Percentiles rank a stretch among this genome's conserved stretches.
These are phyloP conservation scores for Sanghuangporus weigelae DNA, from an alignment of 1,284 basidiomycete species.

Conservation along the genomic window DNA sequence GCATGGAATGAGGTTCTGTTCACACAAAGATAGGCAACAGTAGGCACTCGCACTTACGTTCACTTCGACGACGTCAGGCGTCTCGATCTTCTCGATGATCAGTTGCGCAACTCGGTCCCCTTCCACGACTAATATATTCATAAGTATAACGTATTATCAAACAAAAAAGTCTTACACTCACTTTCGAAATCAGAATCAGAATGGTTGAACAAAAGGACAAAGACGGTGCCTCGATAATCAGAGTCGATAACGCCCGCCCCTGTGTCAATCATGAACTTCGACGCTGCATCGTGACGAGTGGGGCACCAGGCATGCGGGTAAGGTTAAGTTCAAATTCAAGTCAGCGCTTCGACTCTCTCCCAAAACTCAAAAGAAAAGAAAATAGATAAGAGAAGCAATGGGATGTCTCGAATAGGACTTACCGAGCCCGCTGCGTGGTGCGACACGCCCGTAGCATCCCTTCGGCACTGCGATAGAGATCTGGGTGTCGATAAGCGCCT, in stretches of 20 bases:
- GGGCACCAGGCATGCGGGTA: background rate
- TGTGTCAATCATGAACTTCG: conserved; percentile 95
- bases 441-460: conserved; percentile 94
- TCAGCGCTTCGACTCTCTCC: background rate
- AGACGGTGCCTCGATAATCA: conserved; percentile 91
- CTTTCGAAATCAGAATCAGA: conserved; percentile 84
- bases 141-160: background rate
- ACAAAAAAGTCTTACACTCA: conserved; percentile 24
- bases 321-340: background rate
- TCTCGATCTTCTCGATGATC: conserved; percentile 88
- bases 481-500: conserved; percentile 87
- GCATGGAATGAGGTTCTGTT: background rate
- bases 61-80: conserved; percentile 82
- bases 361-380: background rate
- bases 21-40: background rate
- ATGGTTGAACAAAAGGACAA: conserved; percentile 93
- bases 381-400: background rate
- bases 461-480: conserved; percentile 88
- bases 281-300: conserved; percentile 46
- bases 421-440: conserved; percentile 93
- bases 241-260: conserved; percentile 96
- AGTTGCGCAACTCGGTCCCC: conserved; percentile 95
- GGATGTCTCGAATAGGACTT: conserved; percentile 24
- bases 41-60: conserved; percentile 45
- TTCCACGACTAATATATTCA: conserved; percentile 58